These are phyloP conservation scores for Penstemon newberryi DNA, from an alignment of 257 asterid genomes.

Conservation along the genomic window DNA sequence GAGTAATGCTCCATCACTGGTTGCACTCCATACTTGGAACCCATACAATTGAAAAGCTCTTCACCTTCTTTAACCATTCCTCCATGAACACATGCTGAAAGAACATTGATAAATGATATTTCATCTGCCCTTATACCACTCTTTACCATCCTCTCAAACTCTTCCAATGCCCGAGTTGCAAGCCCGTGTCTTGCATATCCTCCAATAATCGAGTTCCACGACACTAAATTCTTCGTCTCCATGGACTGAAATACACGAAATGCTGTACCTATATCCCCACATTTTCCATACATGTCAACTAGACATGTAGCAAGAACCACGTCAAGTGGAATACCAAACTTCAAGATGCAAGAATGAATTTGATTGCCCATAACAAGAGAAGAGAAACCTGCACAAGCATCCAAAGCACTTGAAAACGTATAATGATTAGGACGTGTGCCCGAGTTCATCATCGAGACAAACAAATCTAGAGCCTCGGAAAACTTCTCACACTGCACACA, in stretches of 20 bases:
- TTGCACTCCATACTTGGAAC: conserved; percentile 33
- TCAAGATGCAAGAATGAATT: conserved; percentile 52
- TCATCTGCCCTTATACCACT: conserved; percentile 53
- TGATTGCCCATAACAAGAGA: conserved; percentile 65
- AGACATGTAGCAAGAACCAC: conserved; percentile 62
- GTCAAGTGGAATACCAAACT: conserved; percentile 56
- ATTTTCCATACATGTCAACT: conserved; percentile 76
- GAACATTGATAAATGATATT: conserved; percentile 60
- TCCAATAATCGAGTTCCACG: conserved; percentile 79
- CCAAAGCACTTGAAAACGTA: conserved; percentile 59
- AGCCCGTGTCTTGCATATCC: conserved; percentile 73
- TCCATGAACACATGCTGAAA: conserved; percentile 74
- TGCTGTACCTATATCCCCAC: conserved; percentile 64
- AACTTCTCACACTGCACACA: conserved; percentile 48
- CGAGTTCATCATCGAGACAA: conserved; percentile 50
- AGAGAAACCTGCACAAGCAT: conserved; percentile 71
- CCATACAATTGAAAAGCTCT: conserved; percentile 53
- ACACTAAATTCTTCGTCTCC: conserved; percentile 50
- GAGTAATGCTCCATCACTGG: conserved; percentile 72
- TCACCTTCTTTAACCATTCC: conserved; percentile 78
- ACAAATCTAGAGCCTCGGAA: conserved; percentile 52
- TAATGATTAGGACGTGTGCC: conserved; percentile 64
- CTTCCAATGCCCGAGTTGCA: conserved; percentile 53
- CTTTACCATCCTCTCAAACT: conserved; percentile 52
- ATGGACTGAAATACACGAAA: conserved; percentile 46